phyloP scores from a whole-genome alignment of 345 rosid genomes.

The Aquilaria yunnanensis region DNA sequence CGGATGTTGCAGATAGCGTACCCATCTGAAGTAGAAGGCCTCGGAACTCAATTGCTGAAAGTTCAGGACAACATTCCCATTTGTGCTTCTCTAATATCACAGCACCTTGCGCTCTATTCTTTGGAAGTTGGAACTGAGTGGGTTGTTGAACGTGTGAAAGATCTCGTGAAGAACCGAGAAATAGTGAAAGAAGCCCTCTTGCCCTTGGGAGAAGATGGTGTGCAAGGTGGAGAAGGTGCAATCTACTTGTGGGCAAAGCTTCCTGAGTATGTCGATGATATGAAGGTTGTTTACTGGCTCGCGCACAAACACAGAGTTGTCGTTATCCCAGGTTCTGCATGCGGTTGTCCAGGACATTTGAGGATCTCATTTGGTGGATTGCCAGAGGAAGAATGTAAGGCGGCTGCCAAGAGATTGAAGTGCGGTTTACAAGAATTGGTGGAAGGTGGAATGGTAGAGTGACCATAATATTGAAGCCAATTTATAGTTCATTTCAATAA shows the following conservation, averaged over 20 bases:
- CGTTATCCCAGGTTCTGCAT: constrained; percentile 74
- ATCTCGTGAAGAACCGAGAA: constrained; percentile 73
- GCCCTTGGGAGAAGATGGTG: constrained; percentile 66
- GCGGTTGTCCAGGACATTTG: constrained; percentile 65
- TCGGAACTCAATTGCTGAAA: constrained; percentile 63
- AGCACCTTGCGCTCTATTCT: constrained; percentile 72
- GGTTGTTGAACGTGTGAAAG: constrained; percentile 61
- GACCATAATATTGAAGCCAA: background rate
- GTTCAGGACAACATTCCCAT: constrained; percentile 96
- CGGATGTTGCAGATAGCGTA: constrained; percentile 67
- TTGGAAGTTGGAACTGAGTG: constrained; percentile 74
- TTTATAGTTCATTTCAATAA: constrained; percentile 7
- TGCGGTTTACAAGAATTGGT: constrained; percentile 69
- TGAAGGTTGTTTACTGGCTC: constrained; percentile 79
- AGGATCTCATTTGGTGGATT: constrained; percentile 85
- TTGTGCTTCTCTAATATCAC: constrained; percentile 81
- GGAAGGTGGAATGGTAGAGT: constrained; percentile 42
- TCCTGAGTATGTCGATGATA: constrained; percentile 45
- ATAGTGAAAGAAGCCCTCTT: constrained; percentile 68
- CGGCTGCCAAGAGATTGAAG: constrained; percentile 66
- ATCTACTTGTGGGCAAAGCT: constrained; percentile 92
- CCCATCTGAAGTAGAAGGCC: constrained; percentile 71
- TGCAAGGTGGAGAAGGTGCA: constrained; percentile 94
- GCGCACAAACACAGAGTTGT: constrained; percentile 75
- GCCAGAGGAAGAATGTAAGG: constrained; percentile 52